Evolutionary conservation across 2,329 filamentous ascomycete species (phyloP), one percentile per base, ranked within the genome.

Genomic region (Chaetomiaceae sp.): DNA sequence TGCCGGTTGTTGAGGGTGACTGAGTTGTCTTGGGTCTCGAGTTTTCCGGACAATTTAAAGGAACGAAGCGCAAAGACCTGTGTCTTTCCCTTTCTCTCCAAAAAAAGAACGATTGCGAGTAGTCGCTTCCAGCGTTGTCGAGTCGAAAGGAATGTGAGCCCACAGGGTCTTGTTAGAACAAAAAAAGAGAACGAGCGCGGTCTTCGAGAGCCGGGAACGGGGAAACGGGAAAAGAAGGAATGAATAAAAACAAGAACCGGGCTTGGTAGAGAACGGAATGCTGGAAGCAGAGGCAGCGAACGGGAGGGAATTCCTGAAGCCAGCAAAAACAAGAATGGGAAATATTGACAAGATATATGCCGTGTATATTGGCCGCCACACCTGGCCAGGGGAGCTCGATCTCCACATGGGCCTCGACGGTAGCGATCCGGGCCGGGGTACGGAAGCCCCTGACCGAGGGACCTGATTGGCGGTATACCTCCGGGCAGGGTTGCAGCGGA

Each of bases 191-290:
- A 18, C 32, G 51, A 29, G 16, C 9, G 36, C 30, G 23, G 47
- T 42, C 25, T 20, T 21, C 23, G 14, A 23, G 41, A 49, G 36
- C 45, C 49, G 29, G 45, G 48, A 48, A 9, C 18, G 21, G 18
- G 36, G 47, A 53, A 48, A 9, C 18, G 21, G 18, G 36, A 50
- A 53, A 51, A 23, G 42, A 53, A 55, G 32, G 42, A 55, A 54
- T 40, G 49, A 44, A 50, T 49, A 44, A 34, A 43, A 37, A 36
- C 38, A 52, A 52, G 40, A 46, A 54, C 51, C 43, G 34, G 45
- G 37, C 44, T 52, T 41, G 42, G 51, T 45, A 57, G 20, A 42
- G 51, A 57, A 54, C 11, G 51, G 44, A 51, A 46, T 11, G 51
- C 37, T 42, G 41, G 13, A 40, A 46, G 32, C 29, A 25, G 16